Evolutionary conservation across 176 grass and related monocot genomes (phyloP), one percentile per base, ranked within the genome.

Genomic region (Canna indica): DNA sequence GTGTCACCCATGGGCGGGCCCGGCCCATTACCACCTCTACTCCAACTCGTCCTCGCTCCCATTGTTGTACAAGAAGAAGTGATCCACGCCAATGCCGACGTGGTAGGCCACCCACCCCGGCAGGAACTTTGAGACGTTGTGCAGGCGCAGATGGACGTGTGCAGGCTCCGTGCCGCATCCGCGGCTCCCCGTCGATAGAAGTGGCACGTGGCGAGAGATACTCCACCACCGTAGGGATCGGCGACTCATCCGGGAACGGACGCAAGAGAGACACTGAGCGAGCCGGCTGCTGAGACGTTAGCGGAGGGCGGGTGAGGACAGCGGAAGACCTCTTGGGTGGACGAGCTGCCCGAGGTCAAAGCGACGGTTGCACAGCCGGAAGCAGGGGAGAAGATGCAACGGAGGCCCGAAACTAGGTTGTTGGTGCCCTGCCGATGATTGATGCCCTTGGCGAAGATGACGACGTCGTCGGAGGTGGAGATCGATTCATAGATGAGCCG

Each of bases 401-500:
- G 36, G 73, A n/a, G n/a, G n/a, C n/a, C n/a, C n/a, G n/a, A n/a
- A n/a, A n/a, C n/a, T n/a, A n/a, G n/a, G n/a, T n/a, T n/a, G n/a
- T n/a, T n/a, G n/a, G n/a, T n/a, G n/a, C n/a, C n/a, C n/a, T n/a
- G n/a, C n/a, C n/a, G n/a, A n/a, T n/a, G n/a, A n/a, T n/a, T n/a
- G n/a, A n/a, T n/a, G n/a, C n/a, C n/a, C n/a, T n/a, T n/a, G n/a
- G n/a, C n/a, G n/a, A n/a, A n/a, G n/a, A n/a, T n/a, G n/a, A n/a
- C n/a, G n/a, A n/a, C n/a, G n/a, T n/a, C 84, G 71, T 70, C 71
- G 36, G 35, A 47, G 33, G 69, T 35, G 29, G 46, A 78, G 11
- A 71, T 76, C 38, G 88, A 64, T 68, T 91, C 82, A 58, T 85
- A 91, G 45, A 82, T 82, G 39, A 91, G 78, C 58, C 76, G 76